Conservation (phyloP, 192 early-diverging fungal species). For the Coemansia sp. region DNA sequence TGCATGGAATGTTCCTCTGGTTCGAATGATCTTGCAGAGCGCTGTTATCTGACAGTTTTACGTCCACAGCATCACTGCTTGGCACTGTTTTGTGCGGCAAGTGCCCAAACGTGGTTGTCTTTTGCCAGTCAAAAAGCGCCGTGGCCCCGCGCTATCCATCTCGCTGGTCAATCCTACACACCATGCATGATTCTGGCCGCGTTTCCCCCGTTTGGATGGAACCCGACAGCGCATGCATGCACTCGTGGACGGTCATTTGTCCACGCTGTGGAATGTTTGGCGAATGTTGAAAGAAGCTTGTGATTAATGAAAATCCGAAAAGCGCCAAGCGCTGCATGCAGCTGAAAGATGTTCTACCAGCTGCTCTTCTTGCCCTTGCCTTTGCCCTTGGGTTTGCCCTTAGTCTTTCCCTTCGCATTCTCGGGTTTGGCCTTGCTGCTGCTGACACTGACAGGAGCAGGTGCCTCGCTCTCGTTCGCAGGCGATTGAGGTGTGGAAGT, state of each 20-base stretch:
- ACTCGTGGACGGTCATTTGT: neutral
- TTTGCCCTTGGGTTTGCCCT: conserved; percentile 28
- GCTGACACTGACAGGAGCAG: neutral
- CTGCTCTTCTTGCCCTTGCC: conserved; percentile 22
- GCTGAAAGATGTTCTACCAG: conserved; percentile 2
- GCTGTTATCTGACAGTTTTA: neutral
- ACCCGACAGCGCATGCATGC: neutral
- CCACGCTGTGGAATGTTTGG: neutral
- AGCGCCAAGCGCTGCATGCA: neutral
- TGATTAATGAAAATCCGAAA: conserved; percentile 2
- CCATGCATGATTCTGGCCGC: too few relatives aligned
- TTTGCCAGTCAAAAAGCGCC: too few relatives aligned
- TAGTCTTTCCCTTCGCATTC: conserved; percentile 21
- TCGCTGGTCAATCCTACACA: too few relatives aligned
- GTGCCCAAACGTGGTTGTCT: too few relatives aligned
- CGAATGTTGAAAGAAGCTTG: conserved; percentile 11
- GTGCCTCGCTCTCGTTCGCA: neutral
- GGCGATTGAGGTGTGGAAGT: neutral
- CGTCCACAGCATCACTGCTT: too few relatives aligned
- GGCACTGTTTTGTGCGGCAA: too few relatives aligned
- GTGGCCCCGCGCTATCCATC: too few relatives aligned
- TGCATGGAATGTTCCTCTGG: neutral
- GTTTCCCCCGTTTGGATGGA: neutral
- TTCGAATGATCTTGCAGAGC: neutral
- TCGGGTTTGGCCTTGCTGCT: conserved; percentile 20